Evolutionary conservation across 495 filamentous ascomycete species (phyloP), one percentile per base, ranked within the genome.

Genomic region (Ascobolus immersus): DNA sequence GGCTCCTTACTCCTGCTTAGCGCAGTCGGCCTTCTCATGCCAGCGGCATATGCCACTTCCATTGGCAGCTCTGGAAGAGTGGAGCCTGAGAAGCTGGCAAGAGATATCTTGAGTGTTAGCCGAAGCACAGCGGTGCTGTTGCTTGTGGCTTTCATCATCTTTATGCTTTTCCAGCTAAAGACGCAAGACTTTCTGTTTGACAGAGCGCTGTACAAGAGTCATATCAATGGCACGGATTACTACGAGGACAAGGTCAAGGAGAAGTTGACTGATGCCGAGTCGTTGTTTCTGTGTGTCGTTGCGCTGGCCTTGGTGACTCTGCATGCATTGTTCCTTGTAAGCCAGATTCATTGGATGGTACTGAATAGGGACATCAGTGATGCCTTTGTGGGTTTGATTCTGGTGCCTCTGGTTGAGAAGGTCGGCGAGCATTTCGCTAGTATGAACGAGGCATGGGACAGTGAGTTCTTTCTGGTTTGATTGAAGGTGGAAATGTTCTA

Each of bases 391-490:
- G 77, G 77, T 32, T 54, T 82, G 39, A 77, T 78, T 34, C 56
- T 79, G 2, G 56, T 80, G 1, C 84, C 82, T 2, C 58, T 93
- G 1, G 81, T 91, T 5, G 82, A 92, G 45, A 93, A 93, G 48
- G 73, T 71, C 0, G 78, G 79, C 7, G 82, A 92, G 56, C 82
- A 92, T 50, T 53, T 91, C 23, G 90, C 75, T 0, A 77, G 81
- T 9, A 54, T 93, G 28, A 82, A 93, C 51, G 82, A 92, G 58
- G 84, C 82, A 7, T 90, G 71, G 62, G 77, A 79, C 49, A n/a
- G 63, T 20, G 38, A 36, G 28, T 21, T 11, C 1, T n/a, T n/a
- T n/a, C n/a, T n/a, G n/a, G n/a, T n/a, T n/a, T n/a, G n/a, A n/a
- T n/a, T n/a, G n/a, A n/a, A n/a, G n/a, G n/a, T 4, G 34, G 10